Conservation (phyloP, 176 grass and related monocot species). For the Oryza punctata region DNA sequence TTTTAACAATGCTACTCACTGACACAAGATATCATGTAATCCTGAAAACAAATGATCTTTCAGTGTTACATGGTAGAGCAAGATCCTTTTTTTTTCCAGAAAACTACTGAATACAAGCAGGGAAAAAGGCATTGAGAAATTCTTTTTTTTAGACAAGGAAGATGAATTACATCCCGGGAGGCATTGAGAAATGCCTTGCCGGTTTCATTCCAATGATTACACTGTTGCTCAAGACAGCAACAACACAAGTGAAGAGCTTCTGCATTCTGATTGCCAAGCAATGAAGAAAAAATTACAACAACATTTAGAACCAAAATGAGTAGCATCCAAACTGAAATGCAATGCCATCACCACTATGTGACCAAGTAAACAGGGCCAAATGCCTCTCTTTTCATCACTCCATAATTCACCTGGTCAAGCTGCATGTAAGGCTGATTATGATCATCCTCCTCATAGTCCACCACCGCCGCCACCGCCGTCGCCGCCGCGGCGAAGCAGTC, state of each 20-base stretch:
- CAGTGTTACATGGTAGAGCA: not conserved
- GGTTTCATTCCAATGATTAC: not conserved
- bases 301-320: not conserved
- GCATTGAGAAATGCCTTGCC: constrained; percentile 1
- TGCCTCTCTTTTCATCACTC: constrained; percentile 52
- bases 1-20: not conserved
- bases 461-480: not conserved
- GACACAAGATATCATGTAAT: not conserved
- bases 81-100: not conserved
- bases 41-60: not conserved
- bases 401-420: constrained; percentile 46
- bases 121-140: constrained; percentile 1
- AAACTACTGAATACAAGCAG: not conserved
- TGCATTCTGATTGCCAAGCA: too few relatives aligned
- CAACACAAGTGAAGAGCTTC: not conserved
- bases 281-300: not conserved
- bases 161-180: not conserved
- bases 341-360: not conserved
- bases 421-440: constrained; percentile 49
- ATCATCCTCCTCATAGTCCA: constrained; percentile 13
- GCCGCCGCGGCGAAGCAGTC: constrained; percentile 26
- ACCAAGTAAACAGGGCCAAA: constrained; percentile 62
- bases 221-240: not conserved
- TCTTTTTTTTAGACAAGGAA: too few relatives aligned
- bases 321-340: not conserved